Evolutionary conservation across 257 asterid species (phyloP).

Genomic region (Cordia subcordata): DNA sequence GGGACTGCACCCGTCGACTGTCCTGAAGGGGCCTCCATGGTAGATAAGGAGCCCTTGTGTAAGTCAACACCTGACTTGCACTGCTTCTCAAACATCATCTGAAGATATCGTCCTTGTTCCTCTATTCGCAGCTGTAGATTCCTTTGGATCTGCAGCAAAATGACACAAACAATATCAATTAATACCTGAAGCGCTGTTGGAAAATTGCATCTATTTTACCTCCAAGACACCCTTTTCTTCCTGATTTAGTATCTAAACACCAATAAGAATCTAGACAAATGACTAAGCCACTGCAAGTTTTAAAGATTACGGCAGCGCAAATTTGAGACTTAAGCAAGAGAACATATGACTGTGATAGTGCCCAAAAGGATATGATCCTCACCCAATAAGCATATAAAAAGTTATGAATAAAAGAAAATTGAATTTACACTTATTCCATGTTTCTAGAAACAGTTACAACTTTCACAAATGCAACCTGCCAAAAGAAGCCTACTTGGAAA

Average conservation of each 20-base stretch:
- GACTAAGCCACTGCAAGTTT: background rate
- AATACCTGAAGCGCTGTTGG: background rate
- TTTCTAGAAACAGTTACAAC: background rate
- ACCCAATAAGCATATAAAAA: no score
- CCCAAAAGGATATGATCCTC: no score
- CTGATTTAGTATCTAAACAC: background rate
- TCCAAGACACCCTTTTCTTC: background rate
- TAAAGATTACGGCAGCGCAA: no score
- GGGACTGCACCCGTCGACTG: constrained; percentile 25
- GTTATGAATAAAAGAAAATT: background rate
- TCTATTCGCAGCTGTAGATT: constrained; percentile 87
- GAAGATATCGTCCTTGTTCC: constrained; percentile 81
- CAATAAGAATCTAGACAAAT: background rate
- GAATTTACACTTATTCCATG: no score
- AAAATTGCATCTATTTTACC: no score
- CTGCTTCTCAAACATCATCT: constrained; percentile 93
- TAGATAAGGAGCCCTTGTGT: constrained; percentile 47
- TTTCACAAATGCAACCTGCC: constrained; percentile 1
- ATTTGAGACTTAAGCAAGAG: no score
- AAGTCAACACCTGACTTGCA: constrained; percentile 53
- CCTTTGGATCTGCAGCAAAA: constrained; percentile 71
- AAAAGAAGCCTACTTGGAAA: background rate
- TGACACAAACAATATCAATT: background rate
- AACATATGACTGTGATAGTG: no score
- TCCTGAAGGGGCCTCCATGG: constrained; percentile 33